phyloP scores from a whole-genome alignment of 306 rosid genomes.

The Gleditsia sinensis region DNA sequence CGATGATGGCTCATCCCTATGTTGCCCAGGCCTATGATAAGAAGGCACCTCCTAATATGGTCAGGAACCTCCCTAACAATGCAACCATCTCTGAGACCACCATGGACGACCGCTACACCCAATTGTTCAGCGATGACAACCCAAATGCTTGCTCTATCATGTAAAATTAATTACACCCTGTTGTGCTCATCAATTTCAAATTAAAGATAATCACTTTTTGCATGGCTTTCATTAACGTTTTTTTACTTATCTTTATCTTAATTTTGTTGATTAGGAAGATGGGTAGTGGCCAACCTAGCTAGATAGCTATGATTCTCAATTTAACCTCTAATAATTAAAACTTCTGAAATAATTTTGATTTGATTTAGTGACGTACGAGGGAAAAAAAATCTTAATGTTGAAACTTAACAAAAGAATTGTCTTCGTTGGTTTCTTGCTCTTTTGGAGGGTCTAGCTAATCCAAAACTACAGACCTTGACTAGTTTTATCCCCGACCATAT shows the following conservation, averaged over 20 bases:
- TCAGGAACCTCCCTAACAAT: conserved; percentile 59
- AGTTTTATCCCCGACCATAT: background rate
- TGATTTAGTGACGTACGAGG: background rate
- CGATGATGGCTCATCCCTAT: conserved; percentile 78
- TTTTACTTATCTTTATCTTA: background rate
- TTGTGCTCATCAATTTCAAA: background rate
- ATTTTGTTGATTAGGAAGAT: background rate
- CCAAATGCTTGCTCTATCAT: conserved; percentile 84
- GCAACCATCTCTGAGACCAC: conserved; percentile 56
- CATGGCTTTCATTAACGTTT: too few relatives aligned
- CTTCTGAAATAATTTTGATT: background rate
- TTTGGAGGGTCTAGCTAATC: background rate
- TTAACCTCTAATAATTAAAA: background rate
- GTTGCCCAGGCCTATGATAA: conserved; percentile 82
- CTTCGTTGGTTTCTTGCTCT: background rate
- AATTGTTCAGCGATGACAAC: conserved; percentile 85
- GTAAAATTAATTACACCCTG: conserved; percentile 36
- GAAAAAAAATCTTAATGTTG: background rate
- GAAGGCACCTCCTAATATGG: conserved; percentile 99
- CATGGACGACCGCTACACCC: conserved; percentile 57
- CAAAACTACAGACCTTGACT: background rate
- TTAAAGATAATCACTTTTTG: too few relatives aligned
- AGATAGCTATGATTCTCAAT: background rate
- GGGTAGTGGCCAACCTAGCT: background rate
- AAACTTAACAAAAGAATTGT: background rate